Evolutionary conservation across 345 rosid species (phyloP).

Genomic region (Syzygium grande): DNA sequence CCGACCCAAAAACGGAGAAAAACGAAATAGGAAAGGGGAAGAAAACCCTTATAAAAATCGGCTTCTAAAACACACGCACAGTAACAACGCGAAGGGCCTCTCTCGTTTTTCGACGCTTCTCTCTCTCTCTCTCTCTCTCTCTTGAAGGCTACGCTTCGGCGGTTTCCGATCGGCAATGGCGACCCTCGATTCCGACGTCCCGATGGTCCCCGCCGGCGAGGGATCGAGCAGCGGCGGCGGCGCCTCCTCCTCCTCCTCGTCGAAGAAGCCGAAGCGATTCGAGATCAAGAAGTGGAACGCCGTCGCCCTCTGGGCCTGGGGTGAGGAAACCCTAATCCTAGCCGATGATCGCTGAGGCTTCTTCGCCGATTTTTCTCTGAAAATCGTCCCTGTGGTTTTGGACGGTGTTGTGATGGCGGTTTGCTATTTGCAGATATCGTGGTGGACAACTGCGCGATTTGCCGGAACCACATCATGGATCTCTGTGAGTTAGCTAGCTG

Average conservation of each 20-base stretch:
- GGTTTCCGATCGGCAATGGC: conserved; percentile 26
- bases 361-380: not conserved
- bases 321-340: conserved; percentile 29
- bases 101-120: not conserved
- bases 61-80: not conserved
- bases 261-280: conserved; percentile 75
- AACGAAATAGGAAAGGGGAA: too few relatives aligned
- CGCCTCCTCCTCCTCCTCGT: conserved; percentile 47
- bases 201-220: conserved; percentile 73
- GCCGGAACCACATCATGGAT: conserved; percentile 94
- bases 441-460: conserved; percentile 96
- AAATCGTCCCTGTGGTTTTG: not conserved
- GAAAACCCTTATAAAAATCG: too few relatives aligned
- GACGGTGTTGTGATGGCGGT: not conserved
- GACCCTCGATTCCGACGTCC: conserved; percentile 72
- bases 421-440: conserved; percentile 64
- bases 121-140: not conserved
- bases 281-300: conserved; percentile 98
- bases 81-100: not conserved
- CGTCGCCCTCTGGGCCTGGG: conserved; percentile 97
- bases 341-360: not conserved
- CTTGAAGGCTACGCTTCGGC: not conserved
- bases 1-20: too few relatives aligned
- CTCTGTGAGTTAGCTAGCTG: conserved; percentile 43
- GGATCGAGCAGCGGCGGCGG: conserved; percentile 29